Evolutionary conservation across 495 filamentous ascomycete species (phyloP).

Genomic region (Penicillium macrosclerotiorum): DNA sequence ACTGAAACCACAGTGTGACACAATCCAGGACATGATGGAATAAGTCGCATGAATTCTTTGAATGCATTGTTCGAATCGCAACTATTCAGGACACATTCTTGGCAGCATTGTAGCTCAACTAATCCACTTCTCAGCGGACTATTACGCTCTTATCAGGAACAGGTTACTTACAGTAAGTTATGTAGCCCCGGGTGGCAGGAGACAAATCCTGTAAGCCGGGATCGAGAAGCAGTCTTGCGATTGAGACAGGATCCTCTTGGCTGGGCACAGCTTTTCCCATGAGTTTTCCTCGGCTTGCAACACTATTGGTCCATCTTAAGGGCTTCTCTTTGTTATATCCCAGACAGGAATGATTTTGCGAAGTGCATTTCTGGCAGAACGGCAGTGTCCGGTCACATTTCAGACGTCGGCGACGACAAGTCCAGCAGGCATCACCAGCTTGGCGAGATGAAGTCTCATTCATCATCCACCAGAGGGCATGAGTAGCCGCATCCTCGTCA

Average conservation of each 20-base stretch:
- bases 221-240: constrained; percentile 11
- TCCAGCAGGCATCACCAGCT: constrained; percentile 14
- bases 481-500: background rate
- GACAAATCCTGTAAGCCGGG: constrained; percentile 14
- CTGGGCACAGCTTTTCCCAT: constrained; percentile 16
- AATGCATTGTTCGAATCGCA: constrained; percentile 11
- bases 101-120: constrained; percentile 19
- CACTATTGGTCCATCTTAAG: constrained; percentile 20
- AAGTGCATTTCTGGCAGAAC: constrained; percentile 11
- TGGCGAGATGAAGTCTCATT: background rate
- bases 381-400: constrained; percentile 22
- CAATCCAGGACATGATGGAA: constrained; percentile 15
- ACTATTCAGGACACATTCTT: constrained; percentile 14
- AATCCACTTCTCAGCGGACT: background rate
- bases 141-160: background rate
- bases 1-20: constrained; percentile 16
- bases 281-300: constrained; percentile 20
- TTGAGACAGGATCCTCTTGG: background rate
- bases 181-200: constrained; percentile 7
- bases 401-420: constrained; percentile 18
- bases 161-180: constrained; percentile 15
- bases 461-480: background rate
- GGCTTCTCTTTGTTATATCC: constrained; percentile 15
- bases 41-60: constrained; percentile 20
- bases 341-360: constrained; percentile 5